Conservation (phyloP, 1,284 basidiomycete species). For the Ustilago sp. region DNA sequence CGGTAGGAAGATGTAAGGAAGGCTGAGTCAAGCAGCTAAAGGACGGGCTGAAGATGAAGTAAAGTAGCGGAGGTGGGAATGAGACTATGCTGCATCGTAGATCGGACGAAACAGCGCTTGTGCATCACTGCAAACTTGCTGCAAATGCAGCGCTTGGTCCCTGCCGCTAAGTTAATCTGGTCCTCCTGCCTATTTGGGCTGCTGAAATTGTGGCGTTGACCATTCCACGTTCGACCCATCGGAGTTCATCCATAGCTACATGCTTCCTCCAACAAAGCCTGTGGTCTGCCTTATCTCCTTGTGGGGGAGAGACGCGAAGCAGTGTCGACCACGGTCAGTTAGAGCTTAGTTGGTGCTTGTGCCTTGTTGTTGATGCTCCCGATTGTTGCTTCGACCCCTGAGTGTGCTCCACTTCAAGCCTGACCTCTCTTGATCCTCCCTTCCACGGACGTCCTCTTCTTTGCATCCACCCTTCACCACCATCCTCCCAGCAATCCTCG, state of each 20-base stretch:
- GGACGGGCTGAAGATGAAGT: neutral
- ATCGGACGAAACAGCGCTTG: conserved; percentile 32
- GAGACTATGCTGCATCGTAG: conserved; percentile 32
- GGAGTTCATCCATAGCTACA: conserved; percentile 11
- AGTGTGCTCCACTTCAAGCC: neutral
- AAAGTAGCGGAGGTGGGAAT: neutral
- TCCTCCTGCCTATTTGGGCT: conserved; percentile 31
- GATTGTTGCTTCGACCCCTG: conserved; percentile 15
- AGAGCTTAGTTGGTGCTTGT: conserved; percentile 18
- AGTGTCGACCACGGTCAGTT: conserved; percentile 2
- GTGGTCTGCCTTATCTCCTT: neutral
- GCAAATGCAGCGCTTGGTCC: conserved; percentile 19
- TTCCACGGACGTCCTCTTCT: neutral
- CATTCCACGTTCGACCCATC: conserved; percentile 2
- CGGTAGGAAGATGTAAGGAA: neutral
- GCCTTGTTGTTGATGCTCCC: conserved; percentile 2
- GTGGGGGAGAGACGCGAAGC: neutral
- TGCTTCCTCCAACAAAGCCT: neutral
- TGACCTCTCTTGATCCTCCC: neutral
- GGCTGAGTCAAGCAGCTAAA: neutral
- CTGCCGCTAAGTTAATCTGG: conserved; percentile 7
- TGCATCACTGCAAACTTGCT: conserved; percentile 24
- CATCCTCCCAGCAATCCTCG: neutral
- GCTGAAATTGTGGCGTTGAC: conserved; percentile 14
- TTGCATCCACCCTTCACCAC: neutral